phyloP scores from a whole-genome alignment of 306 rosid species.

The Dalbergia cultrata region DNA sequence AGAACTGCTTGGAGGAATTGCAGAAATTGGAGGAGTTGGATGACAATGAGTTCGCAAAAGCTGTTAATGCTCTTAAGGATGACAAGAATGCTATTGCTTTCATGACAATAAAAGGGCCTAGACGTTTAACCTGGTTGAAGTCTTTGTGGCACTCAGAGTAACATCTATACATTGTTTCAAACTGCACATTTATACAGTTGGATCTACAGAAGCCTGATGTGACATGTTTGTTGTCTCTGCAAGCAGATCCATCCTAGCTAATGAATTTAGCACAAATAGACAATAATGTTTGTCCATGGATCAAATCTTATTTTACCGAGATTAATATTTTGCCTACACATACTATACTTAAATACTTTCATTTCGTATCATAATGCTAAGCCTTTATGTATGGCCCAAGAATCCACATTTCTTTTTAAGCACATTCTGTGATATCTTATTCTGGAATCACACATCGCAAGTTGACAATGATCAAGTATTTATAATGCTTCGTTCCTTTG shows the following conservation, averaged over 20 bases:
- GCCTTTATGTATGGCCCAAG: neutral
- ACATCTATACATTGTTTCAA: neutral
- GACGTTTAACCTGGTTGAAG: constrained; percentile 51
- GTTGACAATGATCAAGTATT: constrained; percentile 3
- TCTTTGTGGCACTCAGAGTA: constrained; percentile 49
- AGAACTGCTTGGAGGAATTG: constrained; percentile 55
- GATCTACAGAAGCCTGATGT: neutral
- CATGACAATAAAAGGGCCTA: constrained; percentile 48
- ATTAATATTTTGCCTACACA: constrained; percentile 10
- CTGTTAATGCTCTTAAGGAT: constrained; percentile 52
- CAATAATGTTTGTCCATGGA: neutral
- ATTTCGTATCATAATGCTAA: constrained; percentile 5
- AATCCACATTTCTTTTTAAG: neutral
- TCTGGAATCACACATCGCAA: neutral
- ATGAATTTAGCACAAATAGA: neutral
- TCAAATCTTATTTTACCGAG: neutral
- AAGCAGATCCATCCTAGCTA: neutral
- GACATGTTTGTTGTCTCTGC: neutral
- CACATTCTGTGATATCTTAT: constrained; percentile 6
- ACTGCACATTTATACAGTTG: neutral
- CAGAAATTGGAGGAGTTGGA: constrained; percentile 53
- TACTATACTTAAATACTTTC: neutral
- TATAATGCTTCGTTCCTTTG: constrained; percentile 17
- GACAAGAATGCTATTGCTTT: constrained; percentile 54
- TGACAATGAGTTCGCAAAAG: constrained; percentile 48